Base-by-base conservation (phyloP, 768 basidiomycete genomes). In the Mycena rosella region DNA sequence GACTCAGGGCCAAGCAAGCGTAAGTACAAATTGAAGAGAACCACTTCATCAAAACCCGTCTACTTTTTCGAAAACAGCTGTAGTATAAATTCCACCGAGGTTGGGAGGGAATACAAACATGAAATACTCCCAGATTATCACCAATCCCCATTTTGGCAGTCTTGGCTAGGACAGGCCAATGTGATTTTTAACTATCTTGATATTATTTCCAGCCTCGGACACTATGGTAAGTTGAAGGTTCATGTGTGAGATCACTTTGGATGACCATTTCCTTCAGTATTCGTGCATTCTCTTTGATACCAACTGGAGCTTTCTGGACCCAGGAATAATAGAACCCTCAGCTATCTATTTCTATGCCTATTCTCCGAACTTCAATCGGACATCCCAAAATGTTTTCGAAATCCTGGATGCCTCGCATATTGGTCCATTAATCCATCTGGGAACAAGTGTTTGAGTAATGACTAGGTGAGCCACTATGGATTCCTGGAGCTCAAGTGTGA, bases 391-490 rank as follows among this genome's bases (percentile, higher is more conserved):
- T 56, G 24, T 1, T 48, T 63, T 32, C 44, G 29, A 13, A 15
- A 7, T 26, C 53, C 54, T 44, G 45, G 48, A 9, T 63, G 42
- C 24, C 29, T 30, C 5, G 62, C 54, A 2, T 63, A 63, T 49
- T 63, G 62, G 62, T 55, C 62, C 24, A 32, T 63, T 22, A 44
- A 63, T 29, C 62, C 62, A 3, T 36, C 26, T 3, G 63, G 63
- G n/a, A n/a, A n/a, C n/a, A n/a, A n/a, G n/a, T n/a, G n/a, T n/a
- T n/a, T n/a, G n/a, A n/a, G n/a, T n/a, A n/a, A n/a, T n/a, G n/a
- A n/a, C n/a, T n/a, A n/a, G n/a, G n/a, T n/a, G n/a, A n/a, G n/a
- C n/a, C n/a, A n/a, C n/a, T n/a, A n/a, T n/a, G n/a, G n/a, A n/a
- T n/a, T n/a, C n/a, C n/a, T n/a, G n/a, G n/a, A n/a, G n/a, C n/a